Base-by-base conservation (phyloP, 768 basidiomycete species). In the Russula sp. region DNA sequence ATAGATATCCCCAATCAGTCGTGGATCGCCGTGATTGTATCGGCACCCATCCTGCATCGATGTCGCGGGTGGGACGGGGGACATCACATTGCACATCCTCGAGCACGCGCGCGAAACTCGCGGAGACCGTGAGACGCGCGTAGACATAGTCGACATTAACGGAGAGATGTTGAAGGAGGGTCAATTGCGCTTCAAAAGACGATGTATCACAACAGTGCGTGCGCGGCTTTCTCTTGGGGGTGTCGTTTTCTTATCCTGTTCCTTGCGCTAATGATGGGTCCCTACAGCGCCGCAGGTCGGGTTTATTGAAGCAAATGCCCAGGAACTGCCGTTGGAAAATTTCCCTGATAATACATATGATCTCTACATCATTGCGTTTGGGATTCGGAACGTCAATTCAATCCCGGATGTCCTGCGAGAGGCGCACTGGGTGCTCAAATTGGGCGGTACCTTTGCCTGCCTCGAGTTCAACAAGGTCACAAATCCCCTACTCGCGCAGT, bases 351-450 rank as follows among this genome's bases (percentile, higher is more conserved):
- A 92, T 74, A 84, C 91, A 20, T 93, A 95, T 68, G 94, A 99
- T 77, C 79, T 98, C 20, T 99, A 99, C 78, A 99, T 96, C 30
- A 98, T 99, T 74, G 94, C 97, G 0, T 99, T 99, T 70, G 96
- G 97, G 28, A 98, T 98, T 69, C 84, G 97, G 44, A 99, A 99
- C 73, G 95, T 93, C 78, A 99, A 97, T 20, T 92, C 91, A 54
- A 84, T 98, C 63, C 89, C 90, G 1, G 87, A 84, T 26, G 97
- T 94, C 18, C 79, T 99, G 51, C 81, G 81, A 63, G 94, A 98
- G 74, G 97, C 97, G 2, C 78, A 96, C 75, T 84, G 97, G 26
- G 94, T 98, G 16, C 83, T 99, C 38, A 98, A 95, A 74, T 96
- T 96, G 0, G 97, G 97, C 62, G 97, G 94, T 56, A 90, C 84